Evolutionary conservation across 2,329 filamentous ascomycete genomes (phyloP).

Genomic region (Ophiosphaerella narmari): DNA sequence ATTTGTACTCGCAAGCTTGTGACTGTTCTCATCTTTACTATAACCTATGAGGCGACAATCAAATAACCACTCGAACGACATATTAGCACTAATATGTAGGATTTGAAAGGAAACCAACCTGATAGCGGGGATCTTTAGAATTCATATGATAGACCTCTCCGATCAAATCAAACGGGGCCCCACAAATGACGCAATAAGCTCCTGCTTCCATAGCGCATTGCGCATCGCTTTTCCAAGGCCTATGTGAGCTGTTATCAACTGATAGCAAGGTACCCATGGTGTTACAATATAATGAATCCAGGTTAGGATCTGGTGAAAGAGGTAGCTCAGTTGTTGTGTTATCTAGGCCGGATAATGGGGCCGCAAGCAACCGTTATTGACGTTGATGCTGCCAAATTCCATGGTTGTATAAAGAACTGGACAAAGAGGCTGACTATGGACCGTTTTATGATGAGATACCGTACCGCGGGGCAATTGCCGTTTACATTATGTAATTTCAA

Average conservation of each 20-base stretch:
- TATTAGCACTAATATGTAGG: not conserved
- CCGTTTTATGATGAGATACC: not conserved
- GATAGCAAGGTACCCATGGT: constrained; percentile 22
- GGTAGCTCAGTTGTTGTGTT: not conserved
- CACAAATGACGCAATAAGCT: constrained; percentile 33
- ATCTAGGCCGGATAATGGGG: not conserved
- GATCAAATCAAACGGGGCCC: constrained; percentile 31
- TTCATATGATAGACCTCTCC: constrained; percentile 27
- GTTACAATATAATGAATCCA: no score
- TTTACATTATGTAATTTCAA: no score
- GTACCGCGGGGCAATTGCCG: not conserved
- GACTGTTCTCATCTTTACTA: constrained; percentile 9
- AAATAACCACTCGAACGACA: constrained; percentile 28
- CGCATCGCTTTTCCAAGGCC: constrained; percentile 21
- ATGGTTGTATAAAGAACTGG: not conserved
- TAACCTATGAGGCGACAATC: constrained; percentile 25
- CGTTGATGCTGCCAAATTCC: not conserved
- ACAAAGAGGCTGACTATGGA: not conserved
- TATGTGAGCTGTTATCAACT: not conserved
- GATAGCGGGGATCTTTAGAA: constrained; percentile 18
- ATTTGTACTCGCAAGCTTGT: constrained; percentile 12
- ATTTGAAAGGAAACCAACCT: constrained; percentile 10
- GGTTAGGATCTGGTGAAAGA: not conserved
- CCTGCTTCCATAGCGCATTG: constrained; percentile 25
- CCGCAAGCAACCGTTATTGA: not conserved